Conservation (phyloP, 169 alveolate species). For the Babesia sp. region DNA sequence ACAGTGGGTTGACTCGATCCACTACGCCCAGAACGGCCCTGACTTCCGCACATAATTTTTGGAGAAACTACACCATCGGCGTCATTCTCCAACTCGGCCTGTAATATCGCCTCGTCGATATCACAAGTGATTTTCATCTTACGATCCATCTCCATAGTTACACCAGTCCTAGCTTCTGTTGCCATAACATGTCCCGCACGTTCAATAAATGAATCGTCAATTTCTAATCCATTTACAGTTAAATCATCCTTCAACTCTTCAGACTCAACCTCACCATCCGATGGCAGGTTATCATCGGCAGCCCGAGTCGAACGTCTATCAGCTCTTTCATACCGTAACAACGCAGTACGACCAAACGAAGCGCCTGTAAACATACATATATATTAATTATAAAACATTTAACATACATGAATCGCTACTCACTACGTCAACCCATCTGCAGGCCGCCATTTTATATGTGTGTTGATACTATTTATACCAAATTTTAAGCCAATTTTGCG, state of each 20-base stretch:
- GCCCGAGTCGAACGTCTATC: background rate
- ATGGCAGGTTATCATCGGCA: background rate
- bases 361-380: constrained; percentile 36
- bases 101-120: constrained; percentile 1
- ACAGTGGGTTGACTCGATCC: background rate
- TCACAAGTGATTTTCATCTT: constrained; percentile 8
- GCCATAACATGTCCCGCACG: background rate
- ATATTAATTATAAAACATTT: background rate
- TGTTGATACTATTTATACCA: background rate
- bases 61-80: background rate
- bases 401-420: constrained; percentile 79
- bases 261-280: constrained; percentile 5
- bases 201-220: constrained; percentile 22
- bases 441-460: constrained; percentile 55
- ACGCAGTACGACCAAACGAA: constrained; percentile 62
- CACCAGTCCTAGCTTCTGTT: constrained; percentile 22
- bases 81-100: background rate
- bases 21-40: background rate
- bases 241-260: constrained; percentile 8
- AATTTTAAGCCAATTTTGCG: too few species aligned
- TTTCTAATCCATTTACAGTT: background rate
- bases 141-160: constrained; percentile 28
- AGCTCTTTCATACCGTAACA: constrained; percentile 30
- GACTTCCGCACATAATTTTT: background rate
- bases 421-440: constrained; percentile 79